Evolutionary conservation across 139 green algal genomes (phyloP), one percentile per base, ranked within the genome.

Genomic region (Diplosphaera chodatii): DNA sequence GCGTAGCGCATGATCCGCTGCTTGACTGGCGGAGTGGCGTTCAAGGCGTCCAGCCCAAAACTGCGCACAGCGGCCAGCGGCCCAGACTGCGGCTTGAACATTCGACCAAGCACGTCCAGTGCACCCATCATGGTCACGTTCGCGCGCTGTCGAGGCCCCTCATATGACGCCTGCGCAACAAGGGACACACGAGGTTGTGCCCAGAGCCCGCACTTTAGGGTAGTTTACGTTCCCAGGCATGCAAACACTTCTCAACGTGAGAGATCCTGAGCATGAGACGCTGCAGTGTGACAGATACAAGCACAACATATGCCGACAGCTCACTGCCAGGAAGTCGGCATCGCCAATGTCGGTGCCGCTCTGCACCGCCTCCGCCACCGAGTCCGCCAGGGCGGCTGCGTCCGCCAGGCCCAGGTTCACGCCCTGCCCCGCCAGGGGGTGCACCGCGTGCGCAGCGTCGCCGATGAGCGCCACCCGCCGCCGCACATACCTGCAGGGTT

Each of bases 401-500:
- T 96, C 91, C 0, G 73, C 88, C 40, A 96, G 79, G 21, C 91
- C 90, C 48, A 96, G 84, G 76, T 96, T 96, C 68, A 79, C 73
- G 34, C 64, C 74, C 70, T 93, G 87, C 3, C 91, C 88, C 1
- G 88, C 89, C 67, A 96, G 63, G 0, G 88, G 88, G 67, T 96
- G 89, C 32, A 95, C 80, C 0, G 83, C 62, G 70, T 94, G 91
- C 3, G 90, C 90, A 1, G 91, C 88, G 75, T 94, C 90, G 22
- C 91, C 91, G 6, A 96, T 78, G 32, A 96, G 83, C 0, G 86
- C 91, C 18, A 96, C 70, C 0, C 91, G 75, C 1, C 86, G 82
- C 32, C 77, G 76, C 21, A 87, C 81, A 74, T 92, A 96, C 70
- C 88, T 91, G 75, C 59, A 74, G 22, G 18, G 5, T n/a, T n/a